These are phyloP conservation scores for Ulvella scutata DNA, from an alignment of 139 green algal species.

Conservation along the genomic window DNA sequence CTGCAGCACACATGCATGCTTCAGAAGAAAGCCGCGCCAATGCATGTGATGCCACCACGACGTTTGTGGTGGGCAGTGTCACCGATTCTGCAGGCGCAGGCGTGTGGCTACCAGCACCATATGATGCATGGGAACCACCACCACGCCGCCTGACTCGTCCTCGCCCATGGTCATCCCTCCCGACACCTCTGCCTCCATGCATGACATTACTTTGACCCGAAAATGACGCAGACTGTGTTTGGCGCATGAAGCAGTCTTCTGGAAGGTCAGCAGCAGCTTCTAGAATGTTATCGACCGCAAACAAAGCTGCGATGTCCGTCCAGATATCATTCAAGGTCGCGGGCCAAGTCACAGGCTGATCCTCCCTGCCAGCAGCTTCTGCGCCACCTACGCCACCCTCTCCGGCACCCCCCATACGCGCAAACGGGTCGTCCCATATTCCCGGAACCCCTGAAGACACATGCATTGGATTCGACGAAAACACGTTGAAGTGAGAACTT, in stretches of 20 bases:
- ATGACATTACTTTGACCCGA: no score
- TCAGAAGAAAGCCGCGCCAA: background rate
- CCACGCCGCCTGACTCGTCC: background rate
- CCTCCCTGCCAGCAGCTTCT: no score
- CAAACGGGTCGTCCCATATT: background rate
- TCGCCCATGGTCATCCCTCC: background rate
- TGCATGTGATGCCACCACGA: background rate
- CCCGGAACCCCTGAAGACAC: background rate
- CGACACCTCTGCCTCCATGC: background rate
- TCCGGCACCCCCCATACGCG: no score
- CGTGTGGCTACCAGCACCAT: no score
- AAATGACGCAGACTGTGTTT: background rate
- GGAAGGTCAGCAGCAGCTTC: background rate
- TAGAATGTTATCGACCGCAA: background rate
- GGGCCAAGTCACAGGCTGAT: background rate
- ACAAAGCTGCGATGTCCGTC: background rate
- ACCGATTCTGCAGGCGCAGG: background rate
- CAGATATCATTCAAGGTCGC: background rate
- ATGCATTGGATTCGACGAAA: no score
- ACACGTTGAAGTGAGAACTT: no score
- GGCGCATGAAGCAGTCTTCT: background rate
- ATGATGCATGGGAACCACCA: no score
- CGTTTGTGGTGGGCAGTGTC: background rate
- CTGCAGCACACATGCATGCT: background rate
- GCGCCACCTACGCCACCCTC: no score